Conservation (phyloP, 768 basidiomycete genomes). For the Sporobolomyces pararoseus region DNA sequence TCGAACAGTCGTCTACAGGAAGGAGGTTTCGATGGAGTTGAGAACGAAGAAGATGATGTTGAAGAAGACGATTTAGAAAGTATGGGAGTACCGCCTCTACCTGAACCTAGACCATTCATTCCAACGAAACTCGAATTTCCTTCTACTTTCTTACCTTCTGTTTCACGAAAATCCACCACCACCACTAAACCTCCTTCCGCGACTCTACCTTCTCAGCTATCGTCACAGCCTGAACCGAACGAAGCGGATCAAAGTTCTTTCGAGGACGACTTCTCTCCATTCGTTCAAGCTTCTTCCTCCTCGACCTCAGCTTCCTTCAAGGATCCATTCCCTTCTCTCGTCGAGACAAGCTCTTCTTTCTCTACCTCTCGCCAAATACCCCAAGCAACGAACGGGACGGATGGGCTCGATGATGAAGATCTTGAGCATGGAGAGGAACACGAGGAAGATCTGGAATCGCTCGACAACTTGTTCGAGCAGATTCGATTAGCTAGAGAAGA, state of each 20-base stretch:
- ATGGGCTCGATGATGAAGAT: neutral
- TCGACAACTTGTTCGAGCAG: conserved; percentile 4
- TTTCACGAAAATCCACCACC: neutral
- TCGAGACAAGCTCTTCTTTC: neutral
- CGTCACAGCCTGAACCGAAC: neutral
- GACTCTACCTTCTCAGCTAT: neutral
- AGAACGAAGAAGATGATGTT: neutral
- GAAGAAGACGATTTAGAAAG: neutral
- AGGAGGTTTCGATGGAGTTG: neutral
- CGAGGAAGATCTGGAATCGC: neutral
- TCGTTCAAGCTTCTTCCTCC: conserved; percentile 8
- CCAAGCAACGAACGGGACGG: neutral
- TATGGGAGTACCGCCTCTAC: conserved; percentile 3
- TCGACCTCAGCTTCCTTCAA: neutral
- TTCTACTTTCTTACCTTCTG: conserved; percentile 9
- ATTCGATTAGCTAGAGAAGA: conserved; percentile 8
- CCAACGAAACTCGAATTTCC: conserved; percentile 20
- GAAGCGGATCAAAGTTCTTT: neutral
- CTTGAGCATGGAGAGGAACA: neutral
- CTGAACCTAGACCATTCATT: conserved; percentile 5
- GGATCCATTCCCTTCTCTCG: neutral
- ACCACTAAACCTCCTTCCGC: neutral
- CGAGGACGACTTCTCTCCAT: conserved; percentile 31
- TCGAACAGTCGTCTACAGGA: neutral
- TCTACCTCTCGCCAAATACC: too few species aligned